Base-by-base conservation (phyloP, 2,329 filamentous ascomycete genomes). In the Fonsecaea monophora region DNA sequence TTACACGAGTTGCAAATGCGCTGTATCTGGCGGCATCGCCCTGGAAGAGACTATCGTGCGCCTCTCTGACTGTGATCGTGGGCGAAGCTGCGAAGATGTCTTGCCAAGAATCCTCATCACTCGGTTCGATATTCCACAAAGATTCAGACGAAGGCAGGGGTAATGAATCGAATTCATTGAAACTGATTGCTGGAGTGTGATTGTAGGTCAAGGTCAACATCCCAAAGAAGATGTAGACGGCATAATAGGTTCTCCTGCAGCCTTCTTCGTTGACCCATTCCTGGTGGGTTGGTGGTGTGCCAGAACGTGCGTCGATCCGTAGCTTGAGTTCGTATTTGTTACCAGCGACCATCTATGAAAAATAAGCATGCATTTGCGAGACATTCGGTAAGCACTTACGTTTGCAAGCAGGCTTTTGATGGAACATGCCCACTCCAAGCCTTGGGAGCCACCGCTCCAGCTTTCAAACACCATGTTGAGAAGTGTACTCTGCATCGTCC, bases 391-490 rank as follows among this genome's bases (percentile, higher is more conserved):
- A 35, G 61, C 57, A 74, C 79, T 74, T 77, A 82, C 80, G 81
- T 98, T 98, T 72, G 94, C 94, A 58, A 99, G 87, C 45, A 98
- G 85, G 83, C 93, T 96, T 86, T 98, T 98, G 81, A 99, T 98
- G 1, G 95, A 98, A 79, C 94, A 98, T 40, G 95, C 94, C 95
- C 95, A 99, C 79, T 99, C 95, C 2, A 99, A 85, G 42, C 95
- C 95, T 80, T 97, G 98, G 40, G 95, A 91, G 76, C 98, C 95
- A 74, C 95, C 95, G 78, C 95, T 98, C 95, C 95, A 99, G 83
- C 94, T 98, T 63, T 95, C 93, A 78, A 99, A 98, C 72, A 97
- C 90, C 95, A 98, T 98, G 84, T 99, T 99, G 66, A 99, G 84
- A 62, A 99, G 83, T 3, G 94, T 96, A 78, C 92, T 92, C 78